phyloP scores from a whole-genome alignment of 805 yeast genomes.

The Middelhovenomyces tepae region DNA sequence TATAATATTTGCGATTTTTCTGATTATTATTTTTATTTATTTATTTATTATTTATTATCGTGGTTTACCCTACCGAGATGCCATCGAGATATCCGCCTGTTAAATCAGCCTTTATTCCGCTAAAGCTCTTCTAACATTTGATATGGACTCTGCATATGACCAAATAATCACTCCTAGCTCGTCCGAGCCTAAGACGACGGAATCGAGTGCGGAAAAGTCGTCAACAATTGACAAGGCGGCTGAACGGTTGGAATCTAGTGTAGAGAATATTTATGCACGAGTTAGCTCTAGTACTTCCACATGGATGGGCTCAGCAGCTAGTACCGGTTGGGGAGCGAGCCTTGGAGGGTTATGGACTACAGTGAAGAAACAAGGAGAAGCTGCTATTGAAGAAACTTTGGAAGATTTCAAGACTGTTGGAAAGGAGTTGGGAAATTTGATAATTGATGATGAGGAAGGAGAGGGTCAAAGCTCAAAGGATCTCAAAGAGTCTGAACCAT shows the following conservation, averaged over 20 bases:
- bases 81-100: too few relatives aligned
- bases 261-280: conserved; percentile 17
- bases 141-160: too few relatives aligned
- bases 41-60: too few relatives aligned
- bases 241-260: conserved; percentile 19
- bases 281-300: conserved; percentile 1
- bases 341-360: conserved; percentile 23
- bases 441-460: conserved; percentile 10
- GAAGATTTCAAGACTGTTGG: conserved; percentile 20
- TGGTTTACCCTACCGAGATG: too few relatives aligned
- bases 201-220: too few relatives aligned
- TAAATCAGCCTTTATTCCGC: too few relatives aligned
- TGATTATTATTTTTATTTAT: too few relatives aligned
- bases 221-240: conserved; percentile 20
- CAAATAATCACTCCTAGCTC: too few relatives aligned
- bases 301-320: conserved; percentile 3
- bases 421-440: conserved; percentile 7
- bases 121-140: too few relatives aligned
- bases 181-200: too few relatives aligned
- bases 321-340: conserved; percentile 15
- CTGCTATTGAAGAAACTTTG: conserved; percentile 20
- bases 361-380: conserved; percentile 23
- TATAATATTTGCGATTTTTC: too few relatives aligned
- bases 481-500: background rate
- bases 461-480: background rate